A percentile compares a stretch with the other conserved stretches of the same genome.
These are phyloP conservation scores for Hypsizygus marmoreus DNA, from an alignment of 768 basidiomycete species.

Conservation along the genomic window DNA sequence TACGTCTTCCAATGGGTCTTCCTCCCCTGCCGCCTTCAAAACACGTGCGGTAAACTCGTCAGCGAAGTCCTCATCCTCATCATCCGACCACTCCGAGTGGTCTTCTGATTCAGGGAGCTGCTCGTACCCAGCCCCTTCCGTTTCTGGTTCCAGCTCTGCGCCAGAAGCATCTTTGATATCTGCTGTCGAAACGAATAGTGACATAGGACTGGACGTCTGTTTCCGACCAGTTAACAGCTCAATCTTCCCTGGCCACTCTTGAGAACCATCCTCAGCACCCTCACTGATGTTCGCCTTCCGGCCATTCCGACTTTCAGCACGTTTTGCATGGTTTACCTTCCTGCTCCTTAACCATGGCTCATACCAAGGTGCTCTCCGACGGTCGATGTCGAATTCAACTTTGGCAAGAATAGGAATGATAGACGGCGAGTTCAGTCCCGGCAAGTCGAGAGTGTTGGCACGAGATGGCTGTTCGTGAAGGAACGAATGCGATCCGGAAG, in stretches of 20 bases:
- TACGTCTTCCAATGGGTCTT: slow-evolving; percentile 60
- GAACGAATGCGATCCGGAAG: slow-evolving; percentile 34
- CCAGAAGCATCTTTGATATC: slow-evolving; percentile 7
- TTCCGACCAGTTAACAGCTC: slow-evolving; percentile 55
- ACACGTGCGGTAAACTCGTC: slow-evolving; percentile 44
- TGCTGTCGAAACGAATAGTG: slow-evolving; percentile 23
- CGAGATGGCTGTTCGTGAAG: slow-evolving; percentile 34
- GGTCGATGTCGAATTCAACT: slow-evolving; percentile 94
- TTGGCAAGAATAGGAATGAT: slow-evolving; percentile 88
- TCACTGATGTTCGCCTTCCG: slow-evolving; percentile 22
- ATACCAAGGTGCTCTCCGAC: slow-evolving; percentile 78
- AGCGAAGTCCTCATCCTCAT: slow-evolving; percentile 30
- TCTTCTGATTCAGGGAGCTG: slow-evolving; percentile 31
- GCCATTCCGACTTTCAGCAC: slow-evolving; percentile 44
- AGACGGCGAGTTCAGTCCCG: slow-evolving; percentile 63
- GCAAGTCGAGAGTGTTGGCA: slow-evolving; percentile 58
- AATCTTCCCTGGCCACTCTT: slow-evolving; percentile 39
- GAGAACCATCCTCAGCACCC: slow-evolving; percentile 19
- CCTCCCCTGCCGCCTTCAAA: slow-evolving; percentile 30
- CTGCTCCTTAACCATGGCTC: slow-evolving; percentile 79
- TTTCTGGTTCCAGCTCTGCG: slow-evolving; percentile 17
- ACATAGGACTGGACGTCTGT: slow-evolving; percentile 39
- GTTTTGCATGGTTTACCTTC: slow-evolving; percentile 59
- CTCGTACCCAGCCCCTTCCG: slow-evolving; percentile 35
- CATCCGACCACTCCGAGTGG: slow-evolving; percentile 20